Evolutionary conservation across 192 early-diverging fungal genomes (phyloP).

Genomic region (Umbelopsis isabellina): DNA sequence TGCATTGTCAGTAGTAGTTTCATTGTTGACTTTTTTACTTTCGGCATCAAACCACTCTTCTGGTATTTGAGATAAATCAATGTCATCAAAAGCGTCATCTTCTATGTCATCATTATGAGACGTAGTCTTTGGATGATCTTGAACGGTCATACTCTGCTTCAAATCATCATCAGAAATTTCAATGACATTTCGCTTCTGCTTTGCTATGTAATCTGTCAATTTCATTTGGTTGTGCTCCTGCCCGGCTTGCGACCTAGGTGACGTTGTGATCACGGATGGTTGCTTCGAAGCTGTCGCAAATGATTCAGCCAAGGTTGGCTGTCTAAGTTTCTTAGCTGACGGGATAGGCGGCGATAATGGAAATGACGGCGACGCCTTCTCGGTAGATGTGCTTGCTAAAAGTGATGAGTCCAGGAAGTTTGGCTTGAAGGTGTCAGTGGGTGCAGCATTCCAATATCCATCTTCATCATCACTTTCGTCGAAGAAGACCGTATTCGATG

Average conservation of each 20-base stretch:
- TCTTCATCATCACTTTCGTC: slow-evolving; percentile 39
- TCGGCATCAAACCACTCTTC: slow-evolving; percentile 39
- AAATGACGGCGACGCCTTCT: neutral
- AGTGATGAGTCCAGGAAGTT: slow-evolving; percentile 4
- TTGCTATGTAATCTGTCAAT: neutral
- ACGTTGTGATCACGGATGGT: neutral
- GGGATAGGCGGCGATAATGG: no score
- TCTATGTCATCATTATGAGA: slow-evolving; percentile 16
- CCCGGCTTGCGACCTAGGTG: neutral
- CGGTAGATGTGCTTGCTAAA: neutral
- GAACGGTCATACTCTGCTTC: neutral
- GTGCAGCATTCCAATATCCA: slow-evolving; percentile 14
- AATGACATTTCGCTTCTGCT: slow-evolving; percentile 15
- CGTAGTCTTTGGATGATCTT: neutral
- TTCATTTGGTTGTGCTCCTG: neutral
- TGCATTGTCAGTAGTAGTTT: neutral
- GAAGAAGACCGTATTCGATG: slow-evolving; percentile 27
- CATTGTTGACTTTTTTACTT: neutral
- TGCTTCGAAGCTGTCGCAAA: neutral
- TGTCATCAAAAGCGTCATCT: slow-evolving; percentile 42
- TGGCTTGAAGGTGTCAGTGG: neutral
- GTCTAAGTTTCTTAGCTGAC: slow-evolving; percentile 3
- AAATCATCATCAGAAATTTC: slow-evolving; percentile 38
- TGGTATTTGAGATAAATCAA: slow-evolving; percentile 40
- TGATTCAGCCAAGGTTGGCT: slow-evolving; percentile 6